Conservation (phyloP, 306 rosid species). For the Rosa chinensis region DNA sequence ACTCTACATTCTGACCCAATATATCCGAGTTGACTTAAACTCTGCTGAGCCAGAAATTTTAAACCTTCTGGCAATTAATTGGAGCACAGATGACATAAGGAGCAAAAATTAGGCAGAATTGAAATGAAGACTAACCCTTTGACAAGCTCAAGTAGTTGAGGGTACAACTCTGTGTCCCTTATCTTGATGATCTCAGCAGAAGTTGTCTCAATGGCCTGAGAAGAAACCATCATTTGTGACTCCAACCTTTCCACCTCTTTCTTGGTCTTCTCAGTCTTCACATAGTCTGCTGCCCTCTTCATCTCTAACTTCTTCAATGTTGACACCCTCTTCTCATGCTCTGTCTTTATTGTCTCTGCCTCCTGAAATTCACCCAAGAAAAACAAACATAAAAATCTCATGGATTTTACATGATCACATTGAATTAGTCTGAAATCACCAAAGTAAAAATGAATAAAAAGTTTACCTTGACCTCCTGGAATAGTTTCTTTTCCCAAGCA, state of each 20-base stretch:
- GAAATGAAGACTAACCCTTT: slow-evolving; percentile 73
- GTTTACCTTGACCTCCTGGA: slow-evolving; percentile 83
- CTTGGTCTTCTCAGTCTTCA: slow-evolving; percentile 85
- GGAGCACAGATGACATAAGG: neutral
- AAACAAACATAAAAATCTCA: neutral
- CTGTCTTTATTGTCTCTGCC: slow-evolving; percentile 70
- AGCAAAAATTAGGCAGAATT: neutral
- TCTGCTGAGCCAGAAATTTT: slow-evolving; percentile 7
- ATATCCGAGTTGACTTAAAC: slow-evolving; percentile 31
- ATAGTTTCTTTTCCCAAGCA: slow-evolving; percentile 93
- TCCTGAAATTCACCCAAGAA: slow-evolving; percentile 38
- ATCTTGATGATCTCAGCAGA: slow-evolving; percentile 79
- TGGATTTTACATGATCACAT: neutral
- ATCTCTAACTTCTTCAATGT: slow-evolving; percentile 77
- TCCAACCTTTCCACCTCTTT: slow-evolving; percentile 89
- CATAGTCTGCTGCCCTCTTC: slow-evolving; percentile 79
- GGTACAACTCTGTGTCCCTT: slow-evolving; percentile 81
- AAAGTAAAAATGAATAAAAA: slow-evolving; percentile 2
- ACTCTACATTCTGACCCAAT: slow-evolving; percentile 23
- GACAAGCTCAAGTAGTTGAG: slow-evolving; percentile 82
- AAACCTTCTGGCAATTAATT: neutral
- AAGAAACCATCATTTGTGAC: slow-evolving; percentile 90
- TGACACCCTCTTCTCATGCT: slow-evolving; percentile 70
- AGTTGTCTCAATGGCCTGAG: slow-evolving; percentile 86
- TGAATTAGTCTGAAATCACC: too few species aligned